Base-by-base conservation (phyloP, 148 eudicot genomes). In the Cornus kousa region DNA sequence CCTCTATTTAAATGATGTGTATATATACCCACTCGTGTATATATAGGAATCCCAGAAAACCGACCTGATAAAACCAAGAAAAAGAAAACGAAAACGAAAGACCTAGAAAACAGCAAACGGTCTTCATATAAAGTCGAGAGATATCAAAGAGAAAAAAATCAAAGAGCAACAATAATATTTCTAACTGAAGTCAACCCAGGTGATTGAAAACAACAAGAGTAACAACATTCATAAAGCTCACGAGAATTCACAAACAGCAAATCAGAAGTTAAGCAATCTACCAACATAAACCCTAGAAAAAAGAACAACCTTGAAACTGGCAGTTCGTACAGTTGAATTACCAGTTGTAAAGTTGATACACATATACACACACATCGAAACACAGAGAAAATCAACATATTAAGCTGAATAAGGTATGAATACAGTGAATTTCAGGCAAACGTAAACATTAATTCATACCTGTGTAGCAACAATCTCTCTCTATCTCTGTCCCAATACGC, bases 251-350 rank as follows among this genome's bases (percentile, higher is more conserved):
- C 50, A 33, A 64, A 22, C 22, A 75, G 9, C 12, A 65, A 62
- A 75, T 17, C 78, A 22, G 23, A 64, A 75, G 23, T 64, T 5
- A 75, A 75, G 12, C 55, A 75, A 35, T 11, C n/a, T 33, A 59
- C 48, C 5, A 59, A 74, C 31, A 3, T n/a, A 75, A 75, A 75
- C 69, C 77, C 77, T 64, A 74, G 68, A 57, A 74, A 60, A 19
- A 74, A 39, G n/a, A 22, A 23, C 22, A 39, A 22, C 11, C 69
- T 2, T 43, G 10, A 68, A 62, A 62, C 66, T 17, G 40, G 7
- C 11, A 9, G 48, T 24, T 39, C 17, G 37, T 74, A 5, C 69
- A 70, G 48, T 65, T 72, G 62, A 74, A 62, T 74, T 19, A 62
- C 55, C 55, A 60, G 69, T 35, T 62, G 19, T 62, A 32, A 22